Evolutionary conservation across 768 basidiomycete species (phyloP).

Genomic region (Russula sp.): DNA sequence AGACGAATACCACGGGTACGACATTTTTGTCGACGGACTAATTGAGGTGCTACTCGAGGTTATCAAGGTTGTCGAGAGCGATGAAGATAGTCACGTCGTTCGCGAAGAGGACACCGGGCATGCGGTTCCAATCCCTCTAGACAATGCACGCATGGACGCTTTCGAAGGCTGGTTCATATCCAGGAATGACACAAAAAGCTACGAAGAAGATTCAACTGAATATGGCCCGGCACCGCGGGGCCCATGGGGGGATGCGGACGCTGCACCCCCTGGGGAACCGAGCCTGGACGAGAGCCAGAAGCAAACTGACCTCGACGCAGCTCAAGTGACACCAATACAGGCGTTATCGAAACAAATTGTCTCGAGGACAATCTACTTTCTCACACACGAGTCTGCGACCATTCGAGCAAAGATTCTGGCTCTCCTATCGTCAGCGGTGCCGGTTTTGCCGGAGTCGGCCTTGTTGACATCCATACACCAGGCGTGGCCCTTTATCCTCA

Average conservation of each 20-base stretch:
- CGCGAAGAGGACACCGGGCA: slow-evolving; percentile 13
- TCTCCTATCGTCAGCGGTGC: slow-evolving; percentile 65
- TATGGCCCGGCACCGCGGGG: slow-evolving; percentile 54
- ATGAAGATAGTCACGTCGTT: slow-evolving; percentile 32
- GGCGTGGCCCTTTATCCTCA: slow-evolving; percentile 92
- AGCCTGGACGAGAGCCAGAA: slow-evolving; percentile 22
- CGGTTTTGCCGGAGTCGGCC: slow-evolving; percentile 62
- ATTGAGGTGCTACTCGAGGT: slow-evolving; percentile 84
- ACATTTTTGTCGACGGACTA: slow-evolving; percentile 75
- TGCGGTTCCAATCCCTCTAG: slow-evolving; percentile 12
- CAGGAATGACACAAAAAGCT: slow-evolving; percentile 31
- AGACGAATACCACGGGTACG: slow-evolving; percentile 94
- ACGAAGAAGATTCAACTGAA: slow-evolving; percentile 38
- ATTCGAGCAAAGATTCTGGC: slow-evolving; percentile 79
- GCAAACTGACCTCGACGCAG: slow-evolving; percentile 35
- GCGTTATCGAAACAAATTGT: slow-evolving; percentile 78
- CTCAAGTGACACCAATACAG: slow-evolving; percentile 63
- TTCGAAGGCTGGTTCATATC: slow-evolving; percentile 63
- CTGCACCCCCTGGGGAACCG: slow-evolving; percentile 23
- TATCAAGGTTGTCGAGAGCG: slow-evolving; percentile 63
- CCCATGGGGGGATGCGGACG: slow-evolving; percentile 44
- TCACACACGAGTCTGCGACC: slow-evolving; percentile 81
- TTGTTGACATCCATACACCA: slow-evolving; percentile 80
- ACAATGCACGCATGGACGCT: slow-evolving; percentile 36
- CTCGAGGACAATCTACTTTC: slow-evolving; percentile 78